Evolutionary conservation across 805 yeast genomes (phyloP), one percentile per base, ranked within the genome.

Genomic region (Ogataea haglerorum): DNA sequence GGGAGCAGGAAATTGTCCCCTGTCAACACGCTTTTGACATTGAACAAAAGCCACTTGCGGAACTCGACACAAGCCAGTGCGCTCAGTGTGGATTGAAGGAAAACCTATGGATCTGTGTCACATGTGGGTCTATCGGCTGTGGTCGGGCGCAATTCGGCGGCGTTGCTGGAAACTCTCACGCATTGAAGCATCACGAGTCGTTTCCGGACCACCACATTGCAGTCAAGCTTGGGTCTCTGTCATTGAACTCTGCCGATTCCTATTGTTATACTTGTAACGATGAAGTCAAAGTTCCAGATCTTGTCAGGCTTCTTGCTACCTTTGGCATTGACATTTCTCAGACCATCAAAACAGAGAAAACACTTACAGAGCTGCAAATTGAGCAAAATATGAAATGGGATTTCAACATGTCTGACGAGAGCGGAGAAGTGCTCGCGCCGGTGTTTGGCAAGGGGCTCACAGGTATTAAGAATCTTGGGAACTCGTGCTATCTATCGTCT

Each of bases 351-450:
- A 88, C 95, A 1, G 99, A 93, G 60, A 91, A 90, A 65, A 81
- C 83, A 21, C 67, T 93, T 54, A 76, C 90, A 2, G 99, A 93
- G 61, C 65, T 93, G 47, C 95, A 93, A 64, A 75, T 93, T 40
- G 97, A 90, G 58, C 97, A 90, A 57, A 93, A 93, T 60, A 57
- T 88, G 63, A 83, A 82, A 51, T 93, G 97, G 96, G 95, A 91
- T 48, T 93, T 93, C 64, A 78, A 80, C 45, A 76, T 90, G 76
- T 80, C 80, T 12, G 80, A 81, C 36, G 76, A 79, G 1, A 68
- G 78, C 45, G 96, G 96, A 26, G 76, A 73, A 32, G 73, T 73
- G 34, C 65, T 85, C 38, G 54, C 60, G 10, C 86, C 87, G 2
- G 67, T 91, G 1, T 79, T 72, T 58, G 99, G 98, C 0, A 68